Conservation (phyloP, 106 monocot genomes). For the Acorus calamus region DNA sequence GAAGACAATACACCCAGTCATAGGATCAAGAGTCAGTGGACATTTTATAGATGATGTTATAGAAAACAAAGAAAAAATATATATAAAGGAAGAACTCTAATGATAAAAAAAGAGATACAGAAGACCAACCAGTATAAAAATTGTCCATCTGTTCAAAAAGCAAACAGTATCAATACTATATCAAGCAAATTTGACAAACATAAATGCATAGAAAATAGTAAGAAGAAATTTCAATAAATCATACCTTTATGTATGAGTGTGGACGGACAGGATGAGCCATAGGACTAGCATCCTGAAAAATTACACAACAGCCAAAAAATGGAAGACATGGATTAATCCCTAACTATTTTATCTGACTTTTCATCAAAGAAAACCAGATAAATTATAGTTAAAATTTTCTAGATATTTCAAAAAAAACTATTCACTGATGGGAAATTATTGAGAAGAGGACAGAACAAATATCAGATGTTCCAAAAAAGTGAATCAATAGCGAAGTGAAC, state of each 20-base stretch:
- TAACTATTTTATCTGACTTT: neutral
- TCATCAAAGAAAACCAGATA: no score
- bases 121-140: conserved; percentile 76
- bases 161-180: neutral
- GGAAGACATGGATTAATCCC: conserved; percentile 1
- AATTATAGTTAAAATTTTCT: no score
- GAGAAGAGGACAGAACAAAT: no score
- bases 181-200: no score
- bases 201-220: neutral
- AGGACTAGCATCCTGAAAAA: conserved; percentile 84
- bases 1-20: neutral
- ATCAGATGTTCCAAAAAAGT: no score
- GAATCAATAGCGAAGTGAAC: no score
- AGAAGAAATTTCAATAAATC: neutral
- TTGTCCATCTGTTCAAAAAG: conserved; percentile 87
- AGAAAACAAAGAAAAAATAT: neutral
- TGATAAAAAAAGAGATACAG: neutral
- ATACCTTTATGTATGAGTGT: conserved; percentile 97
- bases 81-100: neutral
- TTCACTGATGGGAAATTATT: no score
- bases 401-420: no score
- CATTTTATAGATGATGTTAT: neutral
- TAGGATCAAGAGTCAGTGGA: conserved; percentile 1
- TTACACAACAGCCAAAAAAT: conserved; percentile 4
- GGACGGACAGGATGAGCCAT: conserved; percentile 99